Conservation (phyloP, 805 yeast genomes). For the Vanderwaltozyma tropicalis region DNA sequence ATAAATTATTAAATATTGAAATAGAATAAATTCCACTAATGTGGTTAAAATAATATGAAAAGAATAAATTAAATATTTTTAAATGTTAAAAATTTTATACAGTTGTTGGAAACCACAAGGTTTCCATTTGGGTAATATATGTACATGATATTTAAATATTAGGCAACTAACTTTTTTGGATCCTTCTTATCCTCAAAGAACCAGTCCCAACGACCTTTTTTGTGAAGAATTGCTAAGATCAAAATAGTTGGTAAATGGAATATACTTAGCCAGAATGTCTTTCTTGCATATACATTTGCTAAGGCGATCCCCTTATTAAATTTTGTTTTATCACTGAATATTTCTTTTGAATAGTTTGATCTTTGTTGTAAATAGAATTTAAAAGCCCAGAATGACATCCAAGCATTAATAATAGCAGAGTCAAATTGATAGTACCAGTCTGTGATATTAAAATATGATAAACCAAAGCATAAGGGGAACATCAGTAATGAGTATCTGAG, state of each 20-base stretch:
- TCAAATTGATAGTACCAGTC: conserved; percentile 77
- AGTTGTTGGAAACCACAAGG: no score
- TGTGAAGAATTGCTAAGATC: conserved; percentile 87
- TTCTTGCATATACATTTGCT: conserved; percentile 66
- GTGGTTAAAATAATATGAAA: not conserved
- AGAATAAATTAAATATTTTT: not conserved
- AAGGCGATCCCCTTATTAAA: conserved; percentile 45
- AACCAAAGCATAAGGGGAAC: conserved; percentile 87
- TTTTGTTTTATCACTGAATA: conserved; percentile 22
- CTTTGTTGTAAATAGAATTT: conserved; percentile 81
- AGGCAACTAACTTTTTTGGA: not conserved
- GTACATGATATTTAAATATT: not conserved
- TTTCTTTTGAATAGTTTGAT: conserved; percentile 38
- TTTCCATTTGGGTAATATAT: not conserved
- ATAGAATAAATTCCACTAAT: not conserved
- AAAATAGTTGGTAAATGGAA: conserved; percentile 87
- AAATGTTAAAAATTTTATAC: not conserved
- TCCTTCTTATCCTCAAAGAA: conserved; percentile 29
- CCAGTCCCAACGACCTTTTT: conserved; percentile 91
- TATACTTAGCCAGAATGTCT: conserved; percentile 88
- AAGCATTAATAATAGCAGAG: conserved; percentile 69
- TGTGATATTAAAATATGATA: conserved; percentile 68
- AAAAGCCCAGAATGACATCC: conserved; percentile 73
- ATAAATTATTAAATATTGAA: no score
- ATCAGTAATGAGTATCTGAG: conserved; percentile 80